Percentiles rank a stretch among this genome's conserved stretches.
Evolutionary conservation across 805 yeast genomes (phyloP).

Genomic region (Candida michaelii): DNA sequence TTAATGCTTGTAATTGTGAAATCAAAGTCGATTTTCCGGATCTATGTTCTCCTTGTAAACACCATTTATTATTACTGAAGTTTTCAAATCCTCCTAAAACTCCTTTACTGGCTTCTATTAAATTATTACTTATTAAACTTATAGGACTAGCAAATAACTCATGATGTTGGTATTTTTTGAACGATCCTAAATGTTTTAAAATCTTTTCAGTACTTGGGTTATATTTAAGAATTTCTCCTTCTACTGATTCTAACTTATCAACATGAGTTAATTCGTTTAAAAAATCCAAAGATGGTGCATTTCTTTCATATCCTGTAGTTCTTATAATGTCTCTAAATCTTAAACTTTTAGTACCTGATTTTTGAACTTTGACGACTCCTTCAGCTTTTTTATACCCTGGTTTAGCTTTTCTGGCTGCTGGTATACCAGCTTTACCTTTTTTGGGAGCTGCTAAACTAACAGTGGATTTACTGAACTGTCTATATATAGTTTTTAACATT

Average conservation of each 20-base stretch:
- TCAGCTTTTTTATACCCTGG: slow-evolving; percentile 21
- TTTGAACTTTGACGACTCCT: slow-evolving; percentile 17
- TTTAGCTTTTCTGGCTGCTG: slow-evolving; percentile 20
- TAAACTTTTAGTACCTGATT: slow-evolving; percentile 44
- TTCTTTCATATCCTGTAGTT: slow-evolving; percentile 32
- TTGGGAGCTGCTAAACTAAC: slow-evolving; percentile 16
- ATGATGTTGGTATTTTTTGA: slow-evolving; percentile 65
- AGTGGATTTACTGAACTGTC: slow-evolving; percentile 7
- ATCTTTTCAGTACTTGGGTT: slow-evolving; percentile 38
- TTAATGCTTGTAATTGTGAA: slow-evolving; percentile 66
- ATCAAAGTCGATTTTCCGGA: slow-evolving; percentile 76
- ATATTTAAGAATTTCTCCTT: slow-evolving; percentile 32
- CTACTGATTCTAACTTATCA: slow-evolving; percentile 5
- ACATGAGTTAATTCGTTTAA: neutral
- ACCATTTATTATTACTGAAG: slow-evolving; percentile 44
- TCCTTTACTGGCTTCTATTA: slow-evolving; percentile 38
- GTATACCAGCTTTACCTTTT: slow-evolving; percentile 20
- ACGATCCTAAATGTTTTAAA: slow-evolving; percentile 58
- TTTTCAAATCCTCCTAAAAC: slow-evolving; percentile 34
- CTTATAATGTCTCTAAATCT: slow-evolving; percentile 38
- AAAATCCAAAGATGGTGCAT: slow-evolving; percentile 22
- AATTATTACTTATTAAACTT: slow-evolving; percentile 53
- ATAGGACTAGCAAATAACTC: slow-evolving; percentile 65
- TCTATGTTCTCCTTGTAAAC: slow-evolving; percentile 71
- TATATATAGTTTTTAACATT: slow-evolving; percentile 3